Evolutionary conservation across 768 basidiomycete genomes (phyloP).

Genomic region (Lenzites betulinus): DNA sequence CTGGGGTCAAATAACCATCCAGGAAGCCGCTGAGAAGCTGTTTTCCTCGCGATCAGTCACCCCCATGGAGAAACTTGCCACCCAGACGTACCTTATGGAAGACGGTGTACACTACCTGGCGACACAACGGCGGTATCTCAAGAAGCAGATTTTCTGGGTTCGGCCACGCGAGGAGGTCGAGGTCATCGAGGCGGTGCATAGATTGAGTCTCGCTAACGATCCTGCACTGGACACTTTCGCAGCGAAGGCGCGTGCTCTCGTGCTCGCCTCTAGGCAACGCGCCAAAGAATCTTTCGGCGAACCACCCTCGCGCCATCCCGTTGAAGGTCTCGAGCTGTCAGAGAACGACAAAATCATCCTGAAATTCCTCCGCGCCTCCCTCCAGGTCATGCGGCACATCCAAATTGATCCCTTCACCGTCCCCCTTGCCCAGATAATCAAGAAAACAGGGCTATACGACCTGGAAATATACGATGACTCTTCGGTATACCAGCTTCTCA

Average conservation of each 20-base stretch:
- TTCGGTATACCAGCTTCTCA: slow-evolving; percentile 50
- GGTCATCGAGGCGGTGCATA: slow-evolving; percentile 48
- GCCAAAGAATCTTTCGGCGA: slow-evolving; percentile 34
- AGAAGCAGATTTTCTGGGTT: slow-evolving; percentile 56
- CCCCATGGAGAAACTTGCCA: slow-evolving; percentile 45
- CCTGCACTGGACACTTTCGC: slow-evolving; percentile 51
- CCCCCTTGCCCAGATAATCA: slow-evolving; percentile 57
- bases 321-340: slow-evolving; percentile 44
- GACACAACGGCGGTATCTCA: slow-evolving; percentile 45
- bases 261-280: slow-evolving; percentile 36
- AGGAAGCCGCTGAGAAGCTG: slow-evolving; percentile 48
- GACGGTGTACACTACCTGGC: slow-evolving; percentile 55
- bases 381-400: slow-evolving; percentile 47
- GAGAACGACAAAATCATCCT: slow-evolving; percentile 58
- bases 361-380: slow-evolving; percentile 55
- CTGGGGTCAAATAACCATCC: slow-evolving; percentile 59
- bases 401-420: slow-evolving; percentile 67
- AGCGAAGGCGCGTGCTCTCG: slow-evolving; percentile 47
- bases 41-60: slow-evolving; percentile 20
- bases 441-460: slow-evolving; percentile 47
- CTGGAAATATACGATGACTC: slow-evolving; percentile 33
- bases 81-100: slow-evolving; percentile 69
- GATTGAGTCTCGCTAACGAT: slow-evolving; percentile 46
- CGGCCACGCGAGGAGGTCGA: slow-evolving; percentile 61
- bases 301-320: slow-evolving; percentile 34